phyloP scores from a whole-genome alignment of 352 stramenopile genomes.

The Pythium dissimile region DNA sequence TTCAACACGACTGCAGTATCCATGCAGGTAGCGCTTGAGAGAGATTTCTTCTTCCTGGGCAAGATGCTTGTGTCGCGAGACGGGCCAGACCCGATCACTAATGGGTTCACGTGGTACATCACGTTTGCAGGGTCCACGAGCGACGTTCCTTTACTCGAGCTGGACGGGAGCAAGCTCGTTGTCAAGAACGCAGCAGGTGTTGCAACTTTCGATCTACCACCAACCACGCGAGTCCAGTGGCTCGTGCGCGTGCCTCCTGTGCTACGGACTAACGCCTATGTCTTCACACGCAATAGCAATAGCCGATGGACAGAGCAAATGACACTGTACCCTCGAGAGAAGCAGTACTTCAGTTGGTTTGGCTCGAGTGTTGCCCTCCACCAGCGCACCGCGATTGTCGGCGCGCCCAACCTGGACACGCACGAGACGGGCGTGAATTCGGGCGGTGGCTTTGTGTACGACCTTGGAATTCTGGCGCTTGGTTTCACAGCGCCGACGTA shows the following conservation, averaged over 20 bases:
- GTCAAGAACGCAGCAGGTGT: slow-evolving; percentile 14
- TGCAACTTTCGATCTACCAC: not conserved
- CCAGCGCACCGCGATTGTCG: slow-evolving; percentile 83
- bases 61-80: slow-evolving; percentile 69
- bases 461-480: slow-evolving; percentile 89
- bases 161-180: slow-evolving; percentile 30
- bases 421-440: slow-evolving; percentile 88
- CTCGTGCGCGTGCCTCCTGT: slow-evolving; percentile 49
- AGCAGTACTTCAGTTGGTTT: slow-evolving; percentile 90
- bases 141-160: slow-evolving; percentile 56
- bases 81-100: slow-evolving; percentile 35
- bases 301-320: slow-evolving; percentile 88
- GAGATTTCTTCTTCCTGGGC: slow-evolving; percentile 58
- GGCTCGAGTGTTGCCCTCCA: slow-evolving; percentile 81
- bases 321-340: slow-evolving; percentile 87
- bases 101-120: slow-evolving; percentile 81
- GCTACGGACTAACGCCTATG: slow-evolving; percentile 58
- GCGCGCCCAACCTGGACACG: slow-evolving; percentile 91
- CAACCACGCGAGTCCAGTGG: slow-evolving; percentile 34
- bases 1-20: slow-evolving; percentile 41
- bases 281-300: slow-evolving; percentile 50
- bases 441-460: slow-evolving; percentile 90
- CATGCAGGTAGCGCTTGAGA: slow-evolving; percentile 55
- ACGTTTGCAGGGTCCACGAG: slow-evolving; percentile 63
- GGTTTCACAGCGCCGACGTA: slow-evolving; percentile 68